Conservation (phyloP, 192 early-diverging fungal genomes). For the Backusella australiensis region DNA sequence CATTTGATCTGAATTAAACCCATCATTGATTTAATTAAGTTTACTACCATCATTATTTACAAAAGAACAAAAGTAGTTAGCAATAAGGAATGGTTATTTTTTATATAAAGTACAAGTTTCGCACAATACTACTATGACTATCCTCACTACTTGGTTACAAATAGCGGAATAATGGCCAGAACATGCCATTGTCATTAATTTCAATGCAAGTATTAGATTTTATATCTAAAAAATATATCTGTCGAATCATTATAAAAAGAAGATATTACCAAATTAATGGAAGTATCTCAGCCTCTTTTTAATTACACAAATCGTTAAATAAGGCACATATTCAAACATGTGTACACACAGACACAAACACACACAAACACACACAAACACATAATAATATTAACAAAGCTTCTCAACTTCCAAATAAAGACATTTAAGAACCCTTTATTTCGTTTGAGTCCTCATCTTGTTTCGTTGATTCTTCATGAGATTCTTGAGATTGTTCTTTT, state of each 20-base stretch:
- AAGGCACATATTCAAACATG: neutral
- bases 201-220: neutral
- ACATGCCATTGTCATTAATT: neutral
- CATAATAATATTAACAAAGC: neutral
- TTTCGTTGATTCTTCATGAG: neutral
- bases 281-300: neutral
- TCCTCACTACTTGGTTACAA: neutral
- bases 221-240: neutral
- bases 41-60: neutral
- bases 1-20: neutral
- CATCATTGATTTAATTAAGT: neutral
- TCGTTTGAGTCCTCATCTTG: neutral
- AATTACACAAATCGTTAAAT: neutral
- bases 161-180: neutral
- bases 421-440: conserved; percentile 7
- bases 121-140: neutral
- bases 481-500: neutral
- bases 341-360: neutral
- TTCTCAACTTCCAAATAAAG: neutral
- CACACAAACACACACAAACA: neutral
- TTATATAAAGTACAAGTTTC: neutral
- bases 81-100: neutral
- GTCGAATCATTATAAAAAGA: neutral
- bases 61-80: neutral
- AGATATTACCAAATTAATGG: neutral